These are phyloP conservation scores for Pisolithus marmoratus DNA, from an alignment of 768 basidiomycete species.

Conservation along the genomic window DNA sequence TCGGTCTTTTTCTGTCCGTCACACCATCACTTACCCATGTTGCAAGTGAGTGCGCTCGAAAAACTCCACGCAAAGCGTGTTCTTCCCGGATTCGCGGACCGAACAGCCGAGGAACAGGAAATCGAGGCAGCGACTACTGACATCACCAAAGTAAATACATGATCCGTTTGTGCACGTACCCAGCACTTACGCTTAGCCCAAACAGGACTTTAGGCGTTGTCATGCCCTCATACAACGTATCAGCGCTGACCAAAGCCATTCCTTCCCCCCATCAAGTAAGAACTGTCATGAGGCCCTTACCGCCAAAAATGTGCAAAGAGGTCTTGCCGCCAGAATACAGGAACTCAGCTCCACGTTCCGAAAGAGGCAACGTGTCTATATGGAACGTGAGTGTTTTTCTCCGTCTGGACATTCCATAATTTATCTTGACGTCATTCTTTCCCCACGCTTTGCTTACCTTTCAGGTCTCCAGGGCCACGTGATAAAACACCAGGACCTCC, in stretches of 20 bases:
- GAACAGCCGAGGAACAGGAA: slow-evolving; percentile 87
- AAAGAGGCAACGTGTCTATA: slow-evolving; percentile 96
- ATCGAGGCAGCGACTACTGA: slow-evolving; percentile 82
- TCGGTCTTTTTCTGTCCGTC: slow-evolving; percentile 7
- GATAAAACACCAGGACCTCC: slow-evolving; percentile 92
- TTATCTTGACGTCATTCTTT: slow-evolving; percentile 10
- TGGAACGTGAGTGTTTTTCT: slow-evolving; percentile 75
- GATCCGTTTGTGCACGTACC: background rate
- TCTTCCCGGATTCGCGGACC: slow-evolving; percentile 94
- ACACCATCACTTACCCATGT: slow-evolving; percentile 4
- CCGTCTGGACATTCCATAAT: background rate
- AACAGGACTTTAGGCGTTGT: slow-evolving; percentile 36
- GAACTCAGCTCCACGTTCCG: slow-evolving; percentile 87
- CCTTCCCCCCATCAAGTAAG: slow-evolving; percentile 53
- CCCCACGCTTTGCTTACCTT: slow-evolving; percentile 8
- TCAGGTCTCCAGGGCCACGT: slow-evolving; percentile 95
- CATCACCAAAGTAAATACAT: slow-evolving; percentile 69
- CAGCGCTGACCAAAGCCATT: slow-evolving; percentile 47
- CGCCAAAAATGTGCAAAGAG: slow-evolving; percentile 92
- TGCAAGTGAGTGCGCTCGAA: slow-evolving; percentile 78
- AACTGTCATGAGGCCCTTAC: slow-evolving; percentile 54
- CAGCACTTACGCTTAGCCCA: slow-evolving; percentile 8
- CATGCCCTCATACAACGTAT: slow-evolving; percentile 65
- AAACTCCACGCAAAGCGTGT: slow-evolving; percentile 95
- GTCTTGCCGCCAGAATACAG: slow-evolving; percentile 93